Evolutionary conservation across 495 filamentous ascomycete genomes (phyloP).

Genomic region (Parathielavia hyrcaniae): DNA sequence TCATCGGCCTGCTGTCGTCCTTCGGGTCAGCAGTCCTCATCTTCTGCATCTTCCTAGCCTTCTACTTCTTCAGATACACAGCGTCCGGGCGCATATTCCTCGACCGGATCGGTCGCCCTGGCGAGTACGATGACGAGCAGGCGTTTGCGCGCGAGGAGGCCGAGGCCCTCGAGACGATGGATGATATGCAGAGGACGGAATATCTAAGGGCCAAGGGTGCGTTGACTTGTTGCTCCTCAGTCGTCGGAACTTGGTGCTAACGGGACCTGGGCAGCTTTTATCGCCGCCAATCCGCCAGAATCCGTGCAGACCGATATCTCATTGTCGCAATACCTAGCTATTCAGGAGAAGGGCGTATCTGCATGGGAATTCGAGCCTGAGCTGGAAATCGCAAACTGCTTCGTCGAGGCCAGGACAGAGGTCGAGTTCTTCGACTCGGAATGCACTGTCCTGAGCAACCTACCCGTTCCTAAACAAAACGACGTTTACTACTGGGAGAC

Average conservation of each 20-base stretch:
- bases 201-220: slow-evolving; percentile 94
- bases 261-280: slow-evolving; percentile 58
- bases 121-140: slow-evolving; percentile 97
- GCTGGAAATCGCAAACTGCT: slow-evolving; percentile 97
- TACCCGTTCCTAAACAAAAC: slow-evolving; percentile 96
- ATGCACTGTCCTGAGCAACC: slow-evolving; percentile 93
- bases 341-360: slow-evolving; percentile 97
- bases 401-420: slow-evolving; percentile 91
- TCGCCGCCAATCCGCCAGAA: slow-evolving; percentile 91
- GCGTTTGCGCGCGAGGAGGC: slow-evolving; percentile 87
- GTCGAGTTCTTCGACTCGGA: slow-evolving; percentile 98
- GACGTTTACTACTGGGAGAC: slow-evolving; percentile 99
- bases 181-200: slow-evolving; percentile 82
- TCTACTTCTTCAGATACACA: slow-evolving; percentile 94
- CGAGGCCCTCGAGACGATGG: slow-evolving; percentile 91
- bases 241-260: slow-evolving; percentile 15
- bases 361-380: slow-evolving; percentile 99
- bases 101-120: slow-evolving; percentile 86
- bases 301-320: slow-evolving; percentile 95
- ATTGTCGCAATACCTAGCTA: slow-evolving; percentile 91
- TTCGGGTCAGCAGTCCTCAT: slow-evolving; percentile 88
- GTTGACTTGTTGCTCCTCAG: slow-evolving; percentile 6
- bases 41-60: slow-evolving; percentile 68
- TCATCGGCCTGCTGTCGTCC: slow-evolving; percentile 94
- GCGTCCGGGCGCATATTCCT: slow-evolving; percentile 82